phyloP scores from a whole-genome alignment of 805 yeast genomes.

The Teunomyces gatunensis region DNA sequence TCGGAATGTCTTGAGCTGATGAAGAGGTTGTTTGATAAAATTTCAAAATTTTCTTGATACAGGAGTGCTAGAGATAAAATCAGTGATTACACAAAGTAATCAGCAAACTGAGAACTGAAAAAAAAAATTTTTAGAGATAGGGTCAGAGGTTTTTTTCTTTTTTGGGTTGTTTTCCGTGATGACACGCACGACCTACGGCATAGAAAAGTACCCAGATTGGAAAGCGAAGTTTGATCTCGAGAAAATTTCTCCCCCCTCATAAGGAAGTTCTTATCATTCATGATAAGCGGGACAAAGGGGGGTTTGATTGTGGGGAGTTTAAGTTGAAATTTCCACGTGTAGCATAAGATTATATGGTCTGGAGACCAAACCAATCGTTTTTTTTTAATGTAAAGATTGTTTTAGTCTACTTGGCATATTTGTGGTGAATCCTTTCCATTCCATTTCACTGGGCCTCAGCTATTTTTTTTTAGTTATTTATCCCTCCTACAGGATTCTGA shows the following conservation, averaged over 20 bases:
- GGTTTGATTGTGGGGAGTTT: neutral
- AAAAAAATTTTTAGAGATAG: neutral
- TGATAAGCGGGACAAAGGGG: neutral
- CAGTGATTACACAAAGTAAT: constrained; percentile 2
- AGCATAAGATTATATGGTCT: neutral
- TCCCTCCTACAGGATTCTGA: neutral
- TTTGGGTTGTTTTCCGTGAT: neutral
- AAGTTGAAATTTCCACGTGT: neutral
- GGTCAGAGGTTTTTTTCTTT: neutral
- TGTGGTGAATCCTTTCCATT: neutral
- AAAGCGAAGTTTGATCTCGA: neutral
- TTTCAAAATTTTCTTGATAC: constrained; percentile 2
- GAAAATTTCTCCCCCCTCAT: neutral
- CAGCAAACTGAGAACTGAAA: neutral
- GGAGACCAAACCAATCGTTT: too few relatives aligned
- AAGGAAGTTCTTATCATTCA: neutral
- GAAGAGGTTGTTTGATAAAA: constrained; percentile 1
- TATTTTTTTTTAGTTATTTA: neutral
- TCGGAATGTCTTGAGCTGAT: neutral
- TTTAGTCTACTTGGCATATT: too few relatives aligned
- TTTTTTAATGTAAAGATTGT: too few relatives aligned
- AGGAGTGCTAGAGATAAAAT: constrained; percentile 3
- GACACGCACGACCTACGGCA: constrained; percentile 3
- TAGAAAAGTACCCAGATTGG: neutral
- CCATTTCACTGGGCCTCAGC: neutral